Evolutionary conservation across 2,329 filamentous ascomycete genomes (phyloP), one percentile per base, ranked within the genome.

Genomic region (Penicillium corylophilum): DNA sequence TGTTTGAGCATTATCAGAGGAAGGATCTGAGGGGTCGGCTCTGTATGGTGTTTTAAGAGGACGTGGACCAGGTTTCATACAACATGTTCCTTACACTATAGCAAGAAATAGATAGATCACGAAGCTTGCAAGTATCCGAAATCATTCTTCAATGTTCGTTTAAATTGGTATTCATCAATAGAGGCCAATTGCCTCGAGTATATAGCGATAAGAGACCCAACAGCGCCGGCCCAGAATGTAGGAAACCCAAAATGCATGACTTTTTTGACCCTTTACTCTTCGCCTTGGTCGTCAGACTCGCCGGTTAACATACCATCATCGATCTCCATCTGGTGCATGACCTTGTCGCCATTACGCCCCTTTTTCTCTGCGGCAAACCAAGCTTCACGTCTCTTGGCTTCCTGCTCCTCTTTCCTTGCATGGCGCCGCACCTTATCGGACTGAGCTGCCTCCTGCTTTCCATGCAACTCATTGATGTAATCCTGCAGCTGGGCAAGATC

Each of bases 321-420:
- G 28, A 63, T 54, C 42, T 74, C 72, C 67, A 74, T 71, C 51
- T 67, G 63, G 35, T 67, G 66, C 41, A 76, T 59, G n/a, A 62
- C 63, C 5, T 61, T 61, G 60, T 75, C 72, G 1, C 72, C 72
- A 57, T 74, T 75, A 50, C 63, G 64, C 23, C 74, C 74, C 50
- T 68, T 71, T 54, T 72, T 77, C 54, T 76, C 74, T 4, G 72
- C 74, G 20, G 71, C 68, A 56, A 77, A 73, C 69, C 74, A 77
- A 20, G 72, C 72, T 58, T 76, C 65, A 50, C 74, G 65, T 47
- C 67, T 69, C 48, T 69, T 68, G n/a, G 62, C 53, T 29, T 70
- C 72, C n/a, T 69, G 66, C 26, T 71, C 70, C 47, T 75, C 72
- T 51, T 70, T 74, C 47, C 67, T 68, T 29, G 65, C 67, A 56